Conservation (phyloP, 2,329 filamentous ascomycete species). For the Paraphaeosphaeria sporulosa region DNA sequence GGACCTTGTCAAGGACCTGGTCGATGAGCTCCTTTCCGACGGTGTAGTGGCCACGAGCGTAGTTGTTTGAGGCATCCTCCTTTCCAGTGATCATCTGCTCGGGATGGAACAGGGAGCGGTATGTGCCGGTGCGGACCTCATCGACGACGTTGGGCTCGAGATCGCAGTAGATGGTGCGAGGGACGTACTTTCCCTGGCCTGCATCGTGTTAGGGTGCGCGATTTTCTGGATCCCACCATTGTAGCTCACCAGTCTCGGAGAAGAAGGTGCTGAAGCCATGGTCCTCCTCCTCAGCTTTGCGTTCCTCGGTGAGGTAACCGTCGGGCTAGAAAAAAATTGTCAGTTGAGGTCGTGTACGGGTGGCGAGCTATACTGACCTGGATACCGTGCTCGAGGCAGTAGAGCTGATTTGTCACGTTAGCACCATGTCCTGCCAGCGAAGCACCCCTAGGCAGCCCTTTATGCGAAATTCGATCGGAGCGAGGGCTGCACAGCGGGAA, state of each 20-base stretch:
- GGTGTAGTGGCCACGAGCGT: constrained; percentile 99
- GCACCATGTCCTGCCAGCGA: constrained; percentile 34
- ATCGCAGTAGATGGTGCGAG: constrained; percentile 99
- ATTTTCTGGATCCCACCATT: constrained; percentile 16
- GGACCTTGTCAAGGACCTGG: constrained; percentile 95
- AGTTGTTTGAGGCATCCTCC: constrained; percentile 99
- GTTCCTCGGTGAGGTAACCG: constrained; percentile 98
- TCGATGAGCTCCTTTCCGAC: constrained; percentile 99
- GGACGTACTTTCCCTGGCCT: constrained; percentile 99
- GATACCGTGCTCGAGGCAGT: constrained; percentile 99
- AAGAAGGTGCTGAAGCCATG: constrained; percentile 99
- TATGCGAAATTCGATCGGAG: constrained; percentile 17
- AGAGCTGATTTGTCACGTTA: constrained; percentile 71
- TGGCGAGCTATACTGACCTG: constrained; percentile 70
- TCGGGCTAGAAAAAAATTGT: constrained; percentile 77
- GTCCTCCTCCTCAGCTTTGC: constrained; percentile 90
- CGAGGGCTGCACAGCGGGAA: constrained; percentile 20
- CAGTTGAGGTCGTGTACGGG: background rate
- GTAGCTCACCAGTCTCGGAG: constrained; percentile 89
- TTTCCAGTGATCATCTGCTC: constrained; percentile 99
- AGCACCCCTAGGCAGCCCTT: constrained; percentile 48
- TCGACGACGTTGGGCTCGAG: constrained; percentile 99
- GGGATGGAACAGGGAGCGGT: constrained; percentile 97
- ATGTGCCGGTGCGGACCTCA: constrained; percentile 96
- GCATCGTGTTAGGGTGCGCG: constrained; percentile 19